These are phyloP conservation scores for Citrus sinensis DNA, from an alignment of 345 rosid species.

Conservation along the genomic window DNA sequence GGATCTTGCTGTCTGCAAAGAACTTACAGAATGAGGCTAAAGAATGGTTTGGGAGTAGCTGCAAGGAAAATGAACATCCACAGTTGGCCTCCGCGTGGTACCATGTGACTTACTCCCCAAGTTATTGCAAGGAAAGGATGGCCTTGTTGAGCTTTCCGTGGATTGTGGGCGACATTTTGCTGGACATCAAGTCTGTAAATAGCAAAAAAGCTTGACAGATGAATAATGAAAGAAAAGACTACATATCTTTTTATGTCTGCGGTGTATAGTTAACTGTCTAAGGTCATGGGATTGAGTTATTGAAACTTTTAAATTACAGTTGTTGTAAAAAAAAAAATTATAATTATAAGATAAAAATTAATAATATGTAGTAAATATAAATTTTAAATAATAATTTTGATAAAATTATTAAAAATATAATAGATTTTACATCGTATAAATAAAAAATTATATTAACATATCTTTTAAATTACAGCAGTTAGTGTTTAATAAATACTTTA, in stretches of 20 bases:
- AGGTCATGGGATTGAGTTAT: no score
- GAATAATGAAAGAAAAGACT: background rate
- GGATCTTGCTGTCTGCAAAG: conserved; percentile 53
- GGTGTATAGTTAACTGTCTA: background rate
- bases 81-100: conserved; percentile 90
- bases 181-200: conserved; percentile 51
- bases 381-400: no score
- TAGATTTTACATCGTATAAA: fast-evolving
- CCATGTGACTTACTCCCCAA: conserved; percentile 65
- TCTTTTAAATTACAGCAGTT: fast-evolving
- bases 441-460: no score
- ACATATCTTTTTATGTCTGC: background rate
- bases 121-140: conserved; percentile 24
- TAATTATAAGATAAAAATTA: no score
- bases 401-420: no score
- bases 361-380: no score
- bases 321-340: no score
- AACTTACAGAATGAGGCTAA: conserved; percentile 55
- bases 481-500: no score
- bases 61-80: conserved; percentile 32
- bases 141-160: conserved; percentile 80
- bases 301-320: fast-evolving
- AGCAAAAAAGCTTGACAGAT: conserved; percentile 12
- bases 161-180: conserved; percentile 63
- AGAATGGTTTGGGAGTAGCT: conserved; percentile 66